These are phyloP conservation scores for Lichtheimia corymbifera DNA, from an alignment of 371 early-diverging fungal genomes.

Conservation along the genomic window DNA sequence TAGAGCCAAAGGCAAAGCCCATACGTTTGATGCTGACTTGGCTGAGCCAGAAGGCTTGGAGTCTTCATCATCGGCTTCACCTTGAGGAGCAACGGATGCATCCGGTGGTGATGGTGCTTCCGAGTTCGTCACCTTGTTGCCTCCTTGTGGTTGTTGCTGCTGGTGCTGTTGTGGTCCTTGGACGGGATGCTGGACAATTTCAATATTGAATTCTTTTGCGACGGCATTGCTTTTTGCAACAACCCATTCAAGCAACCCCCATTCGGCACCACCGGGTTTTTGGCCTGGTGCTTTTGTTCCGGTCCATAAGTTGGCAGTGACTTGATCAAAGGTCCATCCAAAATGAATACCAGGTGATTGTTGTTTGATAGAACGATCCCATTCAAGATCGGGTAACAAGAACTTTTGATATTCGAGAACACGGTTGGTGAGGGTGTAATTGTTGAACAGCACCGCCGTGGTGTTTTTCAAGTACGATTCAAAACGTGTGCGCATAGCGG, in stretches of 20 bases:
- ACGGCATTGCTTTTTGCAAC: conserved; percentile 31
- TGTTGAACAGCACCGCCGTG: conserved; percentile 51
- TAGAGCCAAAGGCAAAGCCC: no score
- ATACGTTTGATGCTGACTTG: no score
- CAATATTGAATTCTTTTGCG: conserved; percentile 46
- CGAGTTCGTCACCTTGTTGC: no score
- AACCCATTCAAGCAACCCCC: conserved; percentile 57
- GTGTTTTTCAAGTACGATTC: conserved; percentile 49
- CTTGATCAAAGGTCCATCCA: conserved; percentile 50
- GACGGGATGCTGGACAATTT: conserved; percentile 36
- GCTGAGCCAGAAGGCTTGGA: no score
- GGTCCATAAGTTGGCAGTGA: conserved; percentile 35
- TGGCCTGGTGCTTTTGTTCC: conserved; percentile 9
- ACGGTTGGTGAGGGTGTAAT: conserved; percentile 42
- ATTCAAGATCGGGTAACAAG: conserved; percentile 48
- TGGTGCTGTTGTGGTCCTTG: conserved; percentile 21
- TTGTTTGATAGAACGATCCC: conserved; percentile 58
- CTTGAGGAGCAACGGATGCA: no score
- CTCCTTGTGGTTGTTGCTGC: conserved; percentile 8
- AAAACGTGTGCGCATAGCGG: conserved; percentile 33
- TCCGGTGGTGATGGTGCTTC: no score
- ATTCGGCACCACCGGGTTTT: conserved; percentile 33
- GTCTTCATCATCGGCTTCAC: no score
- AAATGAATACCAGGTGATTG: conserved; percentile 56
- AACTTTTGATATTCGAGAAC: conserved; percentile 51